Conservation (phyloP, 805 yeast species). For the Candida stauntonica region DNA sequence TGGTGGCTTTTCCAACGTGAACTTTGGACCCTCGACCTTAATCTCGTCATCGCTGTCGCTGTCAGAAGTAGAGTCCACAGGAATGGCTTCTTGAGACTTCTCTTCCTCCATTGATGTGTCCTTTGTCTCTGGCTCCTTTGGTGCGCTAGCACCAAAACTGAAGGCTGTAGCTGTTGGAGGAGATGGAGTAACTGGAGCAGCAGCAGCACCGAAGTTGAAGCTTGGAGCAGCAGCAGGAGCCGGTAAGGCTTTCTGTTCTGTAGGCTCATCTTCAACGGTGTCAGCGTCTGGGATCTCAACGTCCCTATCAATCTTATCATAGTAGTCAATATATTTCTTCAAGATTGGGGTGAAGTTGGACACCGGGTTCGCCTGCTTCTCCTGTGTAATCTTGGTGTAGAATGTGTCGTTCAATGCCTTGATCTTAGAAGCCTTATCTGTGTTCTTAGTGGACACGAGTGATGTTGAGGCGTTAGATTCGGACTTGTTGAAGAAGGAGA, state of each 20-base stretch:
- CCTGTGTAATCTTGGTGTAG: conserved; percentile 40
- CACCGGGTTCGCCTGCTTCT: conserved; percentile 40
- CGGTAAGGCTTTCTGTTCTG: conserved; percentile 12
- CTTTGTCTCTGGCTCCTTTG: conserved; percentile 2
- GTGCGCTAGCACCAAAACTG: conserved; percentile 5
- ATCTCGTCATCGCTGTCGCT: conserved; percentile 54
- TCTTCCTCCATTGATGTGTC: conserved; percentile 11
- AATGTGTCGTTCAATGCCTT: conserved; percentile 66
- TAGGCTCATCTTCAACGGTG: conserved; percentile 3
- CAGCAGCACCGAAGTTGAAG: conserved; percentile 16
- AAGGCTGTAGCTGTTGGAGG: conserved; percentile 7
- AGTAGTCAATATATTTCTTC: conserved; percentile 54
- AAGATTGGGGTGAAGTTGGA: conserved; percentile 54
- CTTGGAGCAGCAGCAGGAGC: conserved; percentile 16
- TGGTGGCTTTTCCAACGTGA: conserved; percentile 45
- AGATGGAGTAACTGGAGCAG: conserved; percentile 11
- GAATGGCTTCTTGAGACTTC: conserved; percentile 15
- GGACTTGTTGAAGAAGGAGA: conserved; percentile 5
- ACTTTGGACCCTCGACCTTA: conserved; percentile 71
- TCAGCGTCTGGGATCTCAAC: conserved; percentile 20
- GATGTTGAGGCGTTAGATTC: conserved; percentile 3
- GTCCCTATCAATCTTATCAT: conserved; percentile 34
- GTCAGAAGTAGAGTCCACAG: conserved; percentile 31
- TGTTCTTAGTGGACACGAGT: conserved; percentile 14
- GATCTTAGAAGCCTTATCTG: conserved; percentile 42